A percentile compares a stretch with the other conserved stretches of the same genome.
Evolutionary conservation across 306 rosid genomes (phyloP).

Genomic region (Abrus pulchellus): DNA sequence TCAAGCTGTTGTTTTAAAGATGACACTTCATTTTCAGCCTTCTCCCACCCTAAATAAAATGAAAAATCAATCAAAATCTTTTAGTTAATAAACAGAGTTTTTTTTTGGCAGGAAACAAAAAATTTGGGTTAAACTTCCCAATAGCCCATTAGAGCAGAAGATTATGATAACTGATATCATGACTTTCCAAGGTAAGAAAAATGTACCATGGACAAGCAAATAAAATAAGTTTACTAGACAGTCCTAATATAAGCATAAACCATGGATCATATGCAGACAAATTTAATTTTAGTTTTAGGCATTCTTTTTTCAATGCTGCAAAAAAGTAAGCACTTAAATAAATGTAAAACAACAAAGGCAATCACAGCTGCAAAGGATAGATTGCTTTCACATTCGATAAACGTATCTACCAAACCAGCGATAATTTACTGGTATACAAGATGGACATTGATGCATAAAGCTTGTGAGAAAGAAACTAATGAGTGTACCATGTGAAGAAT

Average conservation of each 20-base stretch:
- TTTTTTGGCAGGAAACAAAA: not conserved
- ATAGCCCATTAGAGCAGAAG: slow-evolving; percentile 11
- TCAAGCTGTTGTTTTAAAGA: slow-evolving; percentile 72
- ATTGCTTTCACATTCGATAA: slow-evolving; percentile 19
- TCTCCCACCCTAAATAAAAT: slow-evolving; percentile 80
- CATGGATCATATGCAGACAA: slow-evolving; percentile 2
- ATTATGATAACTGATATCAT: not conserved
- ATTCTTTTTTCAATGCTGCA: slow-evolving; percentile 22
- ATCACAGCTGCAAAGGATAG: slow-evolving; percentile 34
- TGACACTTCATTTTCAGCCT: slow-evolving; percentile 72
- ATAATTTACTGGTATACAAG: not conserved
- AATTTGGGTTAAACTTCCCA: slow-evolving; percentile 25
- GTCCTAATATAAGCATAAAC: not conserved
- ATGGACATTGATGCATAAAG: slow-evolving; percentile 27
- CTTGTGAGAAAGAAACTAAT: slow-evolving; percentile 15
- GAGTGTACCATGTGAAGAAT: slow-evolving; percentile 20
- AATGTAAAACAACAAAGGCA: slow-evolving; percentile 5
- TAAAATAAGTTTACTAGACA: slow-evolving; percentile 35
- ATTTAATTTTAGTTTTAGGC: slow-evolving; percentile 5
- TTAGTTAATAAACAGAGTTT: slow-evolving; percentile 1
- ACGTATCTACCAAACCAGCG: slow-evolving; percentile 17
- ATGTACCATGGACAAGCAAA: slow-evolving; percentile 38
- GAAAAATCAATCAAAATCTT: slow-evolving; percentile 34
- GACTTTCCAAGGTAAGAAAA: slow-evolving; percentile 32
- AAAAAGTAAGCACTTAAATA: slow-evolving; percentile 8